Evolutionary conservation across 192 early-diverging fungal species (phyloP).

Genomic region (Obelidium mucronatum): DNA sequence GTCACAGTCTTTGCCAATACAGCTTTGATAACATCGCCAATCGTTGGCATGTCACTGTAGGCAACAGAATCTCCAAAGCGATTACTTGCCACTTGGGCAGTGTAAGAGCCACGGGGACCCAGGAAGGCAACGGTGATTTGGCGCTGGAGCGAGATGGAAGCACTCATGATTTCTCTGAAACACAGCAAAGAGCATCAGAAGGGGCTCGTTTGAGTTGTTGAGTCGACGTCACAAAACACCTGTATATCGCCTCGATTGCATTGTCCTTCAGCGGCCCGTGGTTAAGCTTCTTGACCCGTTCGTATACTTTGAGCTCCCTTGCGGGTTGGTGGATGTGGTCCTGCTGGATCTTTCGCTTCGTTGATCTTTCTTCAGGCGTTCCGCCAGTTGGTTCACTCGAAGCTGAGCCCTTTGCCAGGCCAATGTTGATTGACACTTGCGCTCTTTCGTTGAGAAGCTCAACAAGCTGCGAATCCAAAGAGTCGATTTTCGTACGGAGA

Average conservation of each 20-base stretch:
- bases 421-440: slow-evolving; percentile 79
- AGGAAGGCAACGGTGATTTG: slow-evolving; percentile 87
- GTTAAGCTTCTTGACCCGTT: slow-evolving; percentile 74
- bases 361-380: background rate
- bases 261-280: slow-evolving; percentile 78
- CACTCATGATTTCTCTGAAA: slow-evolving; percentile 81
- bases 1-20: slow-evolving; percentile 76
- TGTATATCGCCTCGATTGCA: slow-evolving; percentile 73
- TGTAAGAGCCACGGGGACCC: slow-evolving; percentile 89
- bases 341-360: background rate
- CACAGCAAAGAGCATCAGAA: background rate
- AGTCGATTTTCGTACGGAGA: slow-evolving; percentile 64
- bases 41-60: slow-evolving; percentile 41
- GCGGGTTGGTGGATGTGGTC: slow-evolving; percentile 68
- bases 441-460: slow-evolving; percentile 85
- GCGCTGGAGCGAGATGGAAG: slow-evolving; percentile 83
- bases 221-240: slow-evolving; percentile 20
- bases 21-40: slow-evolving; percentile 76
- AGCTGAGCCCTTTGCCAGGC: slow-evolving; percentile 64
- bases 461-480: slow-evolving; percentile 77
- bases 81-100: slow-evolving; percentile 84
- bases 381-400: background rate
- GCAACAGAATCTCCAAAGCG: slow-evolving; percentile 82
- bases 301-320: slow-evolving; percentile 79
- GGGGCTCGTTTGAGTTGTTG: background rate